Percentiles rank a stretch among this genome's conserved stretches.
Evolutionary conservation across 768 basidiomycete species (phyloP).

Genomic region (Tremella yokohamensis): DNA sequence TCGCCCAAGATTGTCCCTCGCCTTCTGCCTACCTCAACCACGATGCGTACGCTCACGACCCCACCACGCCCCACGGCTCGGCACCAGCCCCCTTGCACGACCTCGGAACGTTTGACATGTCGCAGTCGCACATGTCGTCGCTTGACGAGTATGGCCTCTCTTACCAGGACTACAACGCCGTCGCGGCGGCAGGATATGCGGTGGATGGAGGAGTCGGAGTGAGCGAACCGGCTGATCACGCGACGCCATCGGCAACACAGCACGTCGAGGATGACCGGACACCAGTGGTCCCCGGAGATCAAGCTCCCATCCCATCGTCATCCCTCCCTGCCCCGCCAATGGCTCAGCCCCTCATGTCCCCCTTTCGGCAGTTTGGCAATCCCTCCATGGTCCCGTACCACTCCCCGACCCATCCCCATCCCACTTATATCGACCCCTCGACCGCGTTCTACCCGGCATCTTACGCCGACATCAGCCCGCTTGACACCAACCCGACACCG

Average conservation of each 20-base stretch:
- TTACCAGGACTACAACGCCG: slow-evolving; percentile 6
- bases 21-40: slow-evolving; percentile 17
- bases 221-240: slow-evolving; percentile 10
- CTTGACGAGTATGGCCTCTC: slow-evolving; percentile 3
- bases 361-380: slow-evolving; percentile 25
- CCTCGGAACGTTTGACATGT: slow-evolving; percentile 4
- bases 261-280: slow-evolving; percentile 31
- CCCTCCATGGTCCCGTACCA: slow-evolving; percentile 6
- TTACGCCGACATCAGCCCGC: slow-evolving; percentile 15
- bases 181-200: background rate
- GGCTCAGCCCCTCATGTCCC: slow-evolving; percentile 32
- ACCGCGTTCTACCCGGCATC: slow-evolving; percentile 5
- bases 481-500: background rate
- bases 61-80: slow-evolving; percentile 6
- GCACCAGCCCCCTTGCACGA: slow-evolving; percentile 7
- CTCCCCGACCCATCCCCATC: background rate
- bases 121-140: slow-evolving; percentile 4
- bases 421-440: slow-evolving; percentile 13
- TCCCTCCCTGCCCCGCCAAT: slow-evolving; percentile 25
- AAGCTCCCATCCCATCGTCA: slow-evolving; percentile 21
- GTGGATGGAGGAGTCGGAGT: background rate
- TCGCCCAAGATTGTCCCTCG: slow-evolving; percentile 5
- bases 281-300: slow-evolving; percentile 28
- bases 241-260: slow-evolving; percentile 17
- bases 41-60: slow-evolving; percentile 7